Evolutionary conservation across 306 rosid species (phyloP).

Genomic region (Calophaca sinica): DNA sequence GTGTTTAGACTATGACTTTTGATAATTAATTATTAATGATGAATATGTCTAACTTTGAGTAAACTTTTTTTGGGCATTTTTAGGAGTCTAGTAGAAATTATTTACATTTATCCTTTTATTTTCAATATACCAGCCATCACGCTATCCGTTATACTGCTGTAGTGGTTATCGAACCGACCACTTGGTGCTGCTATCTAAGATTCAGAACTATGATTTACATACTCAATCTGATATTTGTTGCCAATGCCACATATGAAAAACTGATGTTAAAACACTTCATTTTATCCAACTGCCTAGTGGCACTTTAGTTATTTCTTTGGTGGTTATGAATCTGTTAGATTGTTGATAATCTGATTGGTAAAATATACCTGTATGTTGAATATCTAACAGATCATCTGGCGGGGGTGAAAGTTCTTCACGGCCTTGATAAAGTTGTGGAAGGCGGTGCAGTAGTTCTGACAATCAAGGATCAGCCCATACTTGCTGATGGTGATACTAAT

Average conservation of each 20-base stretch:
- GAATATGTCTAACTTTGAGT: no score
- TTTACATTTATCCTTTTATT: no score
- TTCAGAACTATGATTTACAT: background rate
- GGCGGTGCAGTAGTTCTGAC: constrained; percentile 92
- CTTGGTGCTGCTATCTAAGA: no score
- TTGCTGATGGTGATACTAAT: constrained; percentile 81
- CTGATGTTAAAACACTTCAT: background rate
- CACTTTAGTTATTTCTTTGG: background rate
- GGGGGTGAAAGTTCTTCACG: constrained; percentile 92
- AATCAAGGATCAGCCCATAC: constrained; percentile 83
- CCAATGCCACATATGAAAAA: background rate
- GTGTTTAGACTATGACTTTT: no score
- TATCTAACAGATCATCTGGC: constrained; percentile 63
- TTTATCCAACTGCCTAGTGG: background rate
- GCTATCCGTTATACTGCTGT: no score
- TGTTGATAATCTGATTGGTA: constrained; percentile 28
- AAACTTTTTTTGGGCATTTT: no score
- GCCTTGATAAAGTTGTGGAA: constrained; percentile 85
- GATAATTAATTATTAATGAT: no score
- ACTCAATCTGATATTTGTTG: background rate
- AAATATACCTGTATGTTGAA: constrained; percentile 27
- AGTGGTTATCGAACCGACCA: no score
- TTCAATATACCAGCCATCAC: no score
- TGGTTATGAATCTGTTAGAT: constrained; percentile 17
- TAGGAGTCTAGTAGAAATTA: no score